phyloP scores from a whole-genome alignment of 768 basidiomycete species.

The Kwoniella shandongensis region DNA sequence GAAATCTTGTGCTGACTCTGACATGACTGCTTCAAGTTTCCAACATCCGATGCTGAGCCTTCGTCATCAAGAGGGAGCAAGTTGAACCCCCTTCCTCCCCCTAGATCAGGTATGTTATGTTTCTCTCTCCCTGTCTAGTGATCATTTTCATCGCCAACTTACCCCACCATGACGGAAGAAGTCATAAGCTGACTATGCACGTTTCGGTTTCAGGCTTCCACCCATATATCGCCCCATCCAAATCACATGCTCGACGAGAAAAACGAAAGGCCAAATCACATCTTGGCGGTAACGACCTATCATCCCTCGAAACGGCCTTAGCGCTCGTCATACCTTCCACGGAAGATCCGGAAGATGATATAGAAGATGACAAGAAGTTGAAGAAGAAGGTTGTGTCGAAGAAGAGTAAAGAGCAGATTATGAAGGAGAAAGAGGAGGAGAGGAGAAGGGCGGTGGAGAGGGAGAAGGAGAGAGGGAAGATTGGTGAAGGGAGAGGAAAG shows the following conservation, averaged over 20 bases:
- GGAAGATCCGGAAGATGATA: conserved; percentile 6
- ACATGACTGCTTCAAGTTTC: no score
- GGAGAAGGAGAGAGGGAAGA: conserved; percentile 27
- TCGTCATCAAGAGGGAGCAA: no score
- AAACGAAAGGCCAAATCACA: conserved; percentile 44
- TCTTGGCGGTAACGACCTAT: conserved; percentile 35
- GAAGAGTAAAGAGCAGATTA: conserved; percentile 14
- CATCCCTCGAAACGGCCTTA: conserved; percentile 26
- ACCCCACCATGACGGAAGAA: conserved; percentile 4
- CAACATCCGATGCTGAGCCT: no score
- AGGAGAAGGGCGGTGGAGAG: conserved; percentile 16
- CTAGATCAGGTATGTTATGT: no score
- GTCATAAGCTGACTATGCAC: conserved; percentile 1
- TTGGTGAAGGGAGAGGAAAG: conserved; percentile 45
- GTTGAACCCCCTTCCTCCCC: no score
- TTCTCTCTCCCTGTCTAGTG: no score
- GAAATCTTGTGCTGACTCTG: background rate
- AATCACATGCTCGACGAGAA: conserved; percentile 38
- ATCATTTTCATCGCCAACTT: conserved; percentile 2
- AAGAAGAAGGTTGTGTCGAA: background rate
- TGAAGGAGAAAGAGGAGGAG: conserved; percentile 10
- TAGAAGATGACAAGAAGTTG: background rate
- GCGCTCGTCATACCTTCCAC: conserved; percentile 7
- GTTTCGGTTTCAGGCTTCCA: conserved; percentile 25
- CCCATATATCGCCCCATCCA: conserved; percentile 37